Evolutionary conservation across 2,329 filamentous ascomycete species (phyloP), one percentile per base, ranked within the genome.

Genomic region (Epichloe brachyelytri): DNA sequence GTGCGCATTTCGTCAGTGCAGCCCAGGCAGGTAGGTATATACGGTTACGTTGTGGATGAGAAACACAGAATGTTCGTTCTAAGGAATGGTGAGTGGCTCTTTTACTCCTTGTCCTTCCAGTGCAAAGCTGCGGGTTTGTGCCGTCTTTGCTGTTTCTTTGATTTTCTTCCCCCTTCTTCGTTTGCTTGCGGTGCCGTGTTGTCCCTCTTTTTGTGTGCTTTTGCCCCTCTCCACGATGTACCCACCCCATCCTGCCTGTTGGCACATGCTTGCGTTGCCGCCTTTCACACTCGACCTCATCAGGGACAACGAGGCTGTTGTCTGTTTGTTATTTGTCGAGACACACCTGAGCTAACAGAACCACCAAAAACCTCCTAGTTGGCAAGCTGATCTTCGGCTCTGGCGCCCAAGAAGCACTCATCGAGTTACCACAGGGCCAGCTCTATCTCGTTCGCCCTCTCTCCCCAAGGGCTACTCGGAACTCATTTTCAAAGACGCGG

Each of bases 401-500:
- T 55, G 80, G 80, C 62, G 88, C 82, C 65, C 91, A 96, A 68
- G 90, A 97, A 73, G 86, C 88, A 46, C 82, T 98, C 64, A 88
- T 95, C 69, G 90, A 97, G 66, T 83, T 98, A 43, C 83, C 90
- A 15, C 89, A 97, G 68, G 93, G 93, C 64, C 90, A 97, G 69
- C 87, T 98, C 43, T 98, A 96, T 69, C 85, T 98, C 59, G 93
- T 98, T 60, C 87, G 93, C 61, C 93, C 93, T 11, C 80, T 88
- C 47, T 97, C 91, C 7, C 91, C 52, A 98, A 98, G 68, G 93
- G 93, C 58, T 97, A 96, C 67, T 96, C 91, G 1, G 93, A 98
- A 69, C 88, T 97, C 65, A 95, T 98, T 69, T 98, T 96, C 77
- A 95, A 93, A 69, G 93, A 98, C 81, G 86, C 89, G 39, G 86